Conservation (phyloP, 441 rosid species). For the Gossypium davidsonii region DNA sequence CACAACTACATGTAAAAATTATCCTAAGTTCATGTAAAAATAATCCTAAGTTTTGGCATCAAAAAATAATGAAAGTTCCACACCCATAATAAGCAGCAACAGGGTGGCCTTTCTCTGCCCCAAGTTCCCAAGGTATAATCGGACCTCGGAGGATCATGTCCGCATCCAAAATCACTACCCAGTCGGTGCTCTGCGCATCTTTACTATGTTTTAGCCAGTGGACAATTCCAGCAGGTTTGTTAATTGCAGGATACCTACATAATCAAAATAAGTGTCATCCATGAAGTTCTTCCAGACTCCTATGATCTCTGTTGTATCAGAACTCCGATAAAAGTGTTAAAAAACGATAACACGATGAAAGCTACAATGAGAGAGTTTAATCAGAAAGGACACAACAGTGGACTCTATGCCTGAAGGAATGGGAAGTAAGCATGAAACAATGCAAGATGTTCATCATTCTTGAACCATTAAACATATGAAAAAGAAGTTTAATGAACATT, state of each 20-base stretch:
- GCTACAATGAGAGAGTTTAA: neutral
- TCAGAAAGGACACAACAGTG: neutral
- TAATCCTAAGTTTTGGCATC: neutral
- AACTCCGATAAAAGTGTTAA: neutral
- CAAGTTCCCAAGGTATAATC: conserved; percentile 92
- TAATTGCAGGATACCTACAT: conserved; percentile 92
- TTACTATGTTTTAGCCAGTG: conserved; percentile 93
- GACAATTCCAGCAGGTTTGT: conserved; percentile 94
- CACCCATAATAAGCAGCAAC: conserved; percentile 94
- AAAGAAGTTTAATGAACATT: neutral
- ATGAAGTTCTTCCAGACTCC: neutral
- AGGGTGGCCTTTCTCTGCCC: conserved; percentile 82
- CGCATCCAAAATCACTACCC: conserved; percentile 98
- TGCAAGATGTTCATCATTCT: neutral
- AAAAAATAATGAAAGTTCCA: neutral
- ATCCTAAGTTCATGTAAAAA: neutral
- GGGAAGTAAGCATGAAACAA: neutral
- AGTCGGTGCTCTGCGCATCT: conserved; percentile 81
- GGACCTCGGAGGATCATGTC: conserved; percentile 96
- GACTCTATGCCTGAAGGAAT: neutral
- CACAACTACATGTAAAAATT: neutral
- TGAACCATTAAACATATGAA: neutral
- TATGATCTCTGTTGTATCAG: neutral
- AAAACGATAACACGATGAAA: neutral
- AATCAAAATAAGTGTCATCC: neutral